Percentiles rank a stretch among this genome's conserved stretches.
phyloP scores from a whole-genome alignment of 2,329 filamentous ascomycete genomes.

The Microsporum audouinii region DNA sequence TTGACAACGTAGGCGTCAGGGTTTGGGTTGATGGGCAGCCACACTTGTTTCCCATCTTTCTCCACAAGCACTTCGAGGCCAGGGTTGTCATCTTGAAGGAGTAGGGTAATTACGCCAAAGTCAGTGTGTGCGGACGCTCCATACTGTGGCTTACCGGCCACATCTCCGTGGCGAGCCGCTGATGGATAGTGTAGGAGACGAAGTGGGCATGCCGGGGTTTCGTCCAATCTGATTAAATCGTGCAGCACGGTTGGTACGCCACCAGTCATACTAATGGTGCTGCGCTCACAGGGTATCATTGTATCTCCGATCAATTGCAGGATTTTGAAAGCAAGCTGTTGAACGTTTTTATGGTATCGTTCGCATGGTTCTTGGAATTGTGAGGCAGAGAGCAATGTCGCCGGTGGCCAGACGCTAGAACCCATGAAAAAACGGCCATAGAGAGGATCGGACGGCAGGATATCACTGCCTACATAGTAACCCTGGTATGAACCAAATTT shows the following conservation, averaged over 20 bases:
- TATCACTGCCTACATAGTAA: not conserved
- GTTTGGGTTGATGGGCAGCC: conserved; percentile 30
- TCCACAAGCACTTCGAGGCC: conserved; percentile 43
- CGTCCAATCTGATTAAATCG: conserved; percentile 2
- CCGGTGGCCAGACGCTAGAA: not conserved
- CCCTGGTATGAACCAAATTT: not conserved
- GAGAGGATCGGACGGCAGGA: not conserved
- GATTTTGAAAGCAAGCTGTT: conserved; percentile 1
- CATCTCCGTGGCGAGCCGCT: not conserved
- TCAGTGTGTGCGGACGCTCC: conserved; percentile 34
- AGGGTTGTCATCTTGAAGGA: conserved; percentile 41
- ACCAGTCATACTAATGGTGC: not conserved
- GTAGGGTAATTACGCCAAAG: conserved; percentile 44
- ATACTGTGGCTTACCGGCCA: not conserved
- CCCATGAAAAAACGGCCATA: conserved; percentile 4
- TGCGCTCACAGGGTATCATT: not conserved
- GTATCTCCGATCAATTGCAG: not conserved
- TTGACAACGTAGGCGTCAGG: conserved; percentile 42
- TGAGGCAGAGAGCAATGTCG: not conserved
- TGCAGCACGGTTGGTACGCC: not conserved
- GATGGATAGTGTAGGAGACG: conserved; percentile 2
- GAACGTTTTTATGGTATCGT: not conserved
- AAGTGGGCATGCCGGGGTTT: not conserved
- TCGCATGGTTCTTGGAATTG: conserved; percentile 1
- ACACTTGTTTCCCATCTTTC: conserved; percentile 34